Base-by-base conservation (phyloP, 2,329 filamentous ascomycete species). In the Calonectria naviculata region DNA sequence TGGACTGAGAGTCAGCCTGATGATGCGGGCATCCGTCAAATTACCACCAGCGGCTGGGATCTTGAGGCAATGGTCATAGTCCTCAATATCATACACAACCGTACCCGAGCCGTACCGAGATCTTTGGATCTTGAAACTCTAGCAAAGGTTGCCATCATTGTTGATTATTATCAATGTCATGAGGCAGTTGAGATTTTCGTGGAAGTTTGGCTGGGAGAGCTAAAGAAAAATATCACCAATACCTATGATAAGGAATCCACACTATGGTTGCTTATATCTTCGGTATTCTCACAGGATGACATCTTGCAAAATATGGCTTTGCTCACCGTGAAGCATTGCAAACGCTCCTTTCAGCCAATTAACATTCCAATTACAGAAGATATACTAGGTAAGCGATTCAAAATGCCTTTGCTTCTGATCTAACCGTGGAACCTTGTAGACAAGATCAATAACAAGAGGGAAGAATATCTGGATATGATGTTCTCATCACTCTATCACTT, bases 161-260 rank as follows among this genome's bases (percentile, higher is more conserved):
- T 69, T 12, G 72, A 74, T 8, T 65, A 74, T 12, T 75, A 74
- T 3, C 31, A 68, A 3, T 67, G 47, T 3, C 46, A 71, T 3
- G 72, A 75, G 0, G 28, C 10, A 0, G 6, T 65, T 12, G 46
- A 73, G 0, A n/a, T 29, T 4, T 58, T 63, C 12, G 47, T 7
- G 8, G 29, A 58, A 5, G 19, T 19, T 1, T 74, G 72, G 71
- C 13, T 71, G 19, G 28, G 34, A 17, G 56, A 52, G 21, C 28
- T 62, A 10, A 36, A 44, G 36, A 7, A 6, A 1, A 31, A 15
- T 17, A n/a, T 24, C 7, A 36, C 66, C 19, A 19, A 8, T 5
- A n/a, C n/a, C 9, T 56, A 63, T 36, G 46, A 58, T 7, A 46
- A 54, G 26, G 36, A 63, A 31, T 46, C 36, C 9, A 42, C 31